phyloP scores from a whole-genome alignment of 1,284 basidiomycete genomes.

The Earliella scabrosa region DNA sequence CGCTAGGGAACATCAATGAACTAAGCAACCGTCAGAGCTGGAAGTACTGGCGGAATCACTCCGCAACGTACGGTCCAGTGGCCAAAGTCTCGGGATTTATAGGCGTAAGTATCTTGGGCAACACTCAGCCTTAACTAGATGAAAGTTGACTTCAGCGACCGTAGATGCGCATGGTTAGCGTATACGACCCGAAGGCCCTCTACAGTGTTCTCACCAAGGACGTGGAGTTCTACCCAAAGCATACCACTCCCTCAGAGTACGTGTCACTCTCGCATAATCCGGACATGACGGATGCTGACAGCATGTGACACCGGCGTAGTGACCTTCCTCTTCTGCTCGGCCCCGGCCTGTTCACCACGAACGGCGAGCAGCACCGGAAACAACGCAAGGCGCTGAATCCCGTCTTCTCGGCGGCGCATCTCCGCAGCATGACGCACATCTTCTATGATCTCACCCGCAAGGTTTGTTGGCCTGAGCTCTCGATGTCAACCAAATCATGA shows the following conservation, averaged over 20 bases:
- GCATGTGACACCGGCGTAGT: too few relatives aligned
- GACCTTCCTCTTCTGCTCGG: too few relatives aligned
- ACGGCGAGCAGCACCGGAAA: constrained; percentile 9
- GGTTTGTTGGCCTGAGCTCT: not conserved
- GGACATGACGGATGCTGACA: too few relatives aligned
- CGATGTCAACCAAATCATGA: too few relatives aligned
- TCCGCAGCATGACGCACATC: constrained; percentile 19
- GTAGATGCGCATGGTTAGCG: constrained; percentile 5
- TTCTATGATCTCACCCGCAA: constrained; percentile 15
- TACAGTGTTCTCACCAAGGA: constrained; percentile 45
- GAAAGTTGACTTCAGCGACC: not conserved
- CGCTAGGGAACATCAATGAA: not conserved
- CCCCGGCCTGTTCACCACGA: too few relatives aligned
- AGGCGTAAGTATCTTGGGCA: not conserved
- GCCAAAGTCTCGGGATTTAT: not conserved
- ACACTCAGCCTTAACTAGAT: not conserved
- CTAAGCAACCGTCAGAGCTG: not conserved
- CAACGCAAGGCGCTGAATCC: constrained; percentile 22
- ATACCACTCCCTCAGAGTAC: not conserved
- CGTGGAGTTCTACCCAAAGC: constrained; percentile 20
- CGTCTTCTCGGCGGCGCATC: constrained; percentile 18
- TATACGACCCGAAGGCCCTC: constrained; percentile 38
- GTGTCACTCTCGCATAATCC: not conserved
- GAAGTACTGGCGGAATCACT: not conserved
- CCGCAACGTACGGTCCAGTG: not conserved